phyloP scores from a whole-genome alignment of 2,329 filamentous ascomycete species.

The Teratosphaeria viscida region DNA sequence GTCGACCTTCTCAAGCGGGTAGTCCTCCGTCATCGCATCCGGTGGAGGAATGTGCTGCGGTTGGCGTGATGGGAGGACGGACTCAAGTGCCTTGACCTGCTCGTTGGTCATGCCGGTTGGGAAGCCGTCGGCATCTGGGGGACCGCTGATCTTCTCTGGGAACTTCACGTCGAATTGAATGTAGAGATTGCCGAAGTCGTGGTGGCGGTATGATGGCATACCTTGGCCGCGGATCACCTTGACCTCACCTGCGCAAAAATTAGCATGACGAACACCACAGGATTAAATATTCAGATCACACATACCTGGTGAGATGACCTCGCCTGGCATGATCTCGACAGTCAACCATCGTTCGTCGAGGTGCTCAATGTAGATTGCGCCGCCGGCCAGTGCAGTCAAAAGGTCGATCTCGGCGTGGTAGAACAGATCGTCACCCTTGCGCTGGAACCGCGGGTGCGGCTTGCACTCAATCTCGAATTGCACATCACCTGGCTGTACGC shows the following conservation, averaged over 20 bases:
- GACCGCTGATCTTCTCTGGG: slow-evolving; percentile 47
- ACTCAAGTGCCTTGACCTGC: slow-evolving; percentile 69
- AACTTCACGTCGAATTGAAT: slow-evolving; percentile 98
- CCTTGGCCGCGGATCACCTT: slow-evolving; percentile 94
- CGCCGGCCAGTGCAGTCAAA: slow-evolving; percentile 85
- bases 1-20: slow-evolving; percentile 77
- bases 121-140: slow-evolving; percentile 29
- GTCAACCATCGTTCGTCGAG: slow-evolving; percentile 95
- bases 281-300: slow-evolving; percentile 7
- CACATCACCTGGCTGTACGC: slow-evolving; percentile 87
- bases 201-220: slow-evolving; percentile 92
- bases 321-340: slow-evolving; percentile 83
- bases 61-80: slow-evolving; percentile 66
- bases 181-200: slow-evolving; percentile 92
- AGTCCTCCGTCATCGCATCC: slow-evolving; percentile 88
- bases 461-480: slow-evolving; percentile 99
- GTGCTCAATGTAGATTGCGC: slow-evolving; percentile 86
- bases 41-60: slow-evolving; percentile 57
- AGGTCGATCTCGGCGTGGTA: slow-evolving; percentile 94
- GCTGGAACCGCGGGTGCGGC: slow-evolving; percentile 89
- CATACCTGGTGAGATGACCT: slow-evolving; percentile 87
- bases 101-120: slow-evolving; percentile 42
- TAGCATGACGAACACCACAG: not conserved
- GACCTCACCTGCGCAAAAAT: slow-evolving; percentile 54
- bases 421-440: slow-evolving; percentile 91